Conservation (phyloP, 305 asterid genomes). For the Fraxinus nigra region DNA sequence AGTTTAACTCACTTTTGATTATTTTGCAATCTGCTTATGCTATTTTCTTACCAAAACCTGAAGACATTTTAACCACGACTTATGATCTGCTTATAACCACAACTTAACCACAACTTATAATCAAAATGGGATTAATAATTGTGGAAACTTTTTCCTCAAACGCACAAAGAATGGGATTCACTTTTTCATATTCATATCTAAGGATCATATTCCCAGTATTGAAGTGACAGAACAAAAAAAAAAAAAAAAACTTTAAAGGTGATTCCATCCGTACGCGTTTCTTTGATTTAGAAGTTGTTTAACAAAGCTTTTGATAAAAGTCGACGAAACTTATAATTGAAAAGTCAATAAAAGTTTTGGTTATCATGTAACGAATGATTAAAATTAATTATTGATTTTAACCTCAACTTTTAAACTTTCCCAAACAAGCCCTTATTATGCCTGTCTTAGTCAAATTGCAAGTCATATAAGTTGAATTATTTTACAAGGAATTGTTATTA, state of each 20-base stretch:
- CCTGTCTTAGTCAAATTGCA: neutral
- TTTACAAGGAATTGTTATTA: slow-evolving; percentile 18
- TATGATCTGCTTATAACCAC: too few species aligned
- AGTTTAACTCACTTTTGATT: slow-evolving; percentile 17
- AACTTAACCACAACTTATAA: neutral
- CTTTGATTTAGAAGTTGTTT: too few species aligned
- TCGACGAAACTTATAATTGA: too few species aligned
- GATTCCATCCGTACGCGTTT: slow-evolving; percentile 22
- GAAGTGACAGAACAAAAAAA: slow-evolving; percentile 9
- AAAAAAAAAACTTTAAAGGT: neutral
- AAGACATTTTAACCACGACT: slow-evolving; percentile 24
- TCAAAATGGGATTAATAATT: neutral
- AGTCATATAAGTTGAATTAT: neutral
- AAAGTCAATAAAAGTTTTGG: too few species aligned
- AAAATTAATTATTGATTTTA: too few species aligned
- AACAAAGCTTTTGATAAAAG: neutral
- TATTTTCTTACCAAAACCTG: slow-evolving; percentile 34
- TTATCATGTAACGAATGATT: neutral
- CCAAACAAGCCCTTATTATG: neutral
- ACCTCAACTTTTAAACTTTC: neutral
- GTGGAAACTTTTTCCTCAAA: slow-evolving; percentile 1
- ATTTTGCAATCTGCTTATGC: neutral
- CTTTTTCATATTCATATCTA: slow-evolving; percentile 21
- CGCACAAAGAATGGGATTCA: slow-evolving; percentile 31
- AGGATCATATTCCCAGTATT: slow-evolving; percentile 23